A percentile compares a stretch with the other conserved stretches of the same genome.
phyloP scores from a whole-genome alignment of 768 basidiomycete species.

The Termitomyces titanicus region DNA sequence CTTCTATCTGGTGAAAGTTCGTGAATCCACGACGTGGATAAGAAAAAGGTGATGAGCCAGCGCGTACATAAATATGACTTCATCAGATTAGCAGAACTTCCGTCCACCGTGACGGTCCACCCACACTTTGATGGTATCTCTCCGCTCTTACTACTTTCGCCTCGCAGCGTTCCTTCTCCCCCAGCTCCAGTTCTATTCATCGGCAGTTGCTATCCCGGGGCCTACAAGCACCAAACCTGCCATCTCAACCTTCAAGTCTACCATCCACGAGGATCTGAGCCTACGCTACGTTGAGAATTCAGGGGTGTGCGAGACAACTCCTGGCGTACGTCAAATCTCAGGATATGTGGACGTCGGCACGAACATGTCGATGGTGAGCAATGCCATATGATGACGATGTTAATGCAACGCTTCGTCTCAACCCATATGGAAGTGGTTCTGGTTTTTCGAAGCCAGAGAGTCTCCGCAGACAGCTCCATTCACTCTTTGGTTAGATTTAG shows the following conservation, averaged over 20 bases:
- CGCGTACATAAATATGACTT: too few relatives aligned
- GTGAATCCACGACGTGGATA: too few relatives aligned
- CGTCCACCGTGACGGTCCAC: too few relatives aligned
- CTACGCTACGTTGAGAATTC: conserved; percentile 54
- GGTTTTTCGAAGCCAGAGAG: conserved; percentile 67
- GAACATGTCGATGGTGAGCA: conserved; percentile 59
- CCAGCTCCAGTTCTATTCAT: background rate
- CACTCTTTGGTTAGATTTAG: conserved; percentile 58
- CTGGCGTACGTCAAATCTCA: conserved; percentile 54
- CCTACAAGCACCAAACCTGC: conserved; percentile 36
- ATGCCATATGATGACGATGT: conserved; percentile 56
- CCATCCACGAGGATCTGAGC: conserved; percentile 18
- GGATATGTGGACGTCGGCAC: conserved; percentile 58
- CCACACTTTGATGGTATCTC: background rate
- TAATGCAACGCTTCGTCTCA: conserved; percentile 57
- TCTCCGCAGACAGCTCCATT: conserved; percentile 61
- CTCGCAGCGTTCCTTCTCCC: background rate
- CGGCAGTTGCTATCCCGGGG: background rate
- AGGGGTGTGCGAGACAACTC: conserved; percentile 64
- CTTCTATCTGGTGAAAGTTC: too few relatives aligned
- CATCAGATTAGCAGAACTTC: too few relatives aligned
- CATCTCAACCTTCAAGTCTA: conserved; percentile 18
- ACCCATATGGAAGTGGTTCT: conserved; percentile 67
- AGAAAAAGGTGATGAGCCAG: too few relatives aligned
- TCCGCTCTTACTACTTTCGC: background rate